A percentile compares a stretch with the other conserved stretches of the same genome.
Evolutionary conservation across 179 eudicot genomes (phyloP).

Genomic region (Spinacia oleracea): DNA sequence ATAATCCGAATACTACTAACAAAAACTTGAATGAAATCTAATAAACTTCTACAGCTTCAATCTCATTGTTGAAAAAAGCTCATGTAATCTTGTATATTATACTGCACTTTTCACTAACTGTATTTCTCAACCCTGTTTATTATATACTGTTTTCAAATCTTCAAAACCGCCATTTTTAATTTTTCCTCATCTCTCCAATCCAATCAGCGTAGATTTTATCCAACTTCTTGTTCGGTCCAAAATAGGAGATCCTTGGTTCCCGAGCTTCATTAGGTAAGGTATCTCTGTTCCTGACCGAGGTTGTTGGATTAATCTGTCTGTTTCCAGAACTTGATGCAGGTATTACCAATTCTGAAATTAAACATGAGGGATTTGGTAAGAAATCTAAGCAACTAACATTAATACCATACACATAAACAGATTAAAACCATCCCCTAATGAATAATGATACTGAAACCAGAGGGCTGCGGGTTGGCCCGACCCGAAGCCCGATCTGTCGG

Average conservation of each 20-base stretch:
- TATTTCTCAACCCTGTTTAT: conserved; percentile 11
- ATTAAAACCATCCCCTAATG: too few relatives aligned
- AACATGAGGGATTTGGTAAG: neutral
- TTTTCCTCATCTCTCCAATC: conserved; percentile 31
- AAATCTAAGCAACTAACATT: neutral
- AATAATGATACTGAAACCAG: too few relatives aligned
- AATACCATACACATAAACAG: neutral
- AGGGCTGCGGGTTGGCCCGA: too few relatives aligned
- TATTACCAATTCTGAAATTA: conserved; percentile 21
- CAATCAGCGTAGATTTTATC: conserved; percentile 36
- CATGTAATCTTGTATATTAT: neutral
- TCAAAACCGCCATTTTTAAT: too few relatives aligned
- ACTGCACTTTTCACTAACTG: neutral
- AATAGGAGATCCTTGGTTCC: too few relatives aligned
- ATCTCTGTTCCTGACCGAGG: conserved; percentile 4
- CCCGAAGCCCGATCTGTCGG: too few relatives aligned
- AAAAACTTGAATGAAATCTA: conserved; percentile 14
- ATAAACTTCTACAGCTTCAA: conserved; percentile 5
- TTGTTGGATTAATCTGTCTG: conserved; percentile 7
- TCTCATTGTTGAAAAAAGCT: neutral
- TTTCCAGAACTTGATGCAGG: conserved; percentile 12
- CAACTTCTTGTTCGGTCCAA: too few relatives aligned
- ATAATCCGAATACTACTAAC: conserved; percentile 1
- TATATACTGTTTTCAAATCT: neutral
- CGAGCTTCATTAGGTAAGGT: neutral